These are phyloP conservation scores for Peronospora farinosa DNA, from an alignment of 352 stramenopile genomes.

Conservation along the genomic window DNA sequence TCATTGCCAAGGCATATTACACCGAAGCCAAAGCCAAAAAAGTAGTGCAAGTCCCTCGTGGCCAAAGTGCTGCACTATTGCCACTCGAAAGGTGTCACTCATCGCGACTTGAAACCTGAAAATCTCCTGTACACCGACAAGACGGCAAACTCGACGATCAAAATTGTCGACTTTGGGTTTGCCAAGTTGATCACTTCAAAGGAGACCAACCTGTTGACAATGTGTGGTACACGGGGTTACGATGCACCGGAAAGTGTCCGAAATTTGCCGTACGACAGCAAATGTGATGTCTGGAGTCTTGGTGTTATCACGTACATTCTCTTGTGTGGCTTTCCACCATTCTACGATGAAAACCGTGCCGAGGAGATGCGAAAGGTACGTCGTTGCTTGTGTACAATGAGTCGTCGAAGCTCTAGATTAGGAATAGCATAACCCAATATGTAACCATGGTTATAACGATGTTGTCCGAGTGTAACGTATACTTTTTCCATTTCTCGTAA, in stretches of 20 bases:
- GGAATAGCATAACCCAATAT: too few relatives aligned
- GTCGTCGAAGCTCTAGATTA: too few relatives aligned
- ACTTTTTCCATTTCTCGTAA: too few relatives aligned
- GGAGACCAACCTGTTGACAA: slow-evolving; percentile 82
- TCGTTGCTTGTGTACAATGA: background rate
- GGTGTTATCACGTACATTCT: slow-evolving; percentile 59
- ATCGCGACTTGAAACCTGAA: slow-evolving; percentile 96
- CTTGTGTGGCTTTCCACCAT: slow-evolving; percentile 88
- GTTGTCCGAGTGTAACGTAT: too few relatives aligned
- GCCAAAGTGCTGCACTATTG: slow-evolving; percentile 84
- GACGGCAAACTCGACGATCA: slow-evolving; percentile 86
- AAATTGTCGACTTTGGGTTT: slow-evolving; percentile 91
- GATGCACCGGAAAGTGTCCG: slow-evolving; percentile 95
- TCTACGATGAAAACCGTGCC: slow-evolving; percentile 91
- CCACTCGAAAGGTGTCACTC: slow-evolving; percentile 84
- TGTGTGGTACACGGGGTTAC: slow-evolving; percentile 92
- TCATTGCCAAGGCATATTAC: slow-evolving; percentile 90
- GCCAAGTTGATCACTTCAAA: slow-evolving; percentile 76
- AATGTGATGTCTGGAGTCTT: slow-evolving; percentile 95
- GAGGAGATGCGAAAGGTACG: slow-evolving; percentile 73
- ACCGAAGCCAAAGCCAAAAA: slow-evolving; percentile 82
- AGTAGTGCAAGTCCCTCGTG: slow-evolving; percentile 80
- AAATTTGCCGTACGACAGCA: slow-evolving; percentile 91
- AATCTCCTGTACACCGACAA: slow-evolving; percentile 90
- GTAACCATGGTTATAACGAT: too few relatives aligned